Evolutionary conservation across 2,329 filamentous ascomycete genomes (phyloP), one percentile per base, ranked within the genome.

Genomic region (Sordariomycetes sp.): DNA sequence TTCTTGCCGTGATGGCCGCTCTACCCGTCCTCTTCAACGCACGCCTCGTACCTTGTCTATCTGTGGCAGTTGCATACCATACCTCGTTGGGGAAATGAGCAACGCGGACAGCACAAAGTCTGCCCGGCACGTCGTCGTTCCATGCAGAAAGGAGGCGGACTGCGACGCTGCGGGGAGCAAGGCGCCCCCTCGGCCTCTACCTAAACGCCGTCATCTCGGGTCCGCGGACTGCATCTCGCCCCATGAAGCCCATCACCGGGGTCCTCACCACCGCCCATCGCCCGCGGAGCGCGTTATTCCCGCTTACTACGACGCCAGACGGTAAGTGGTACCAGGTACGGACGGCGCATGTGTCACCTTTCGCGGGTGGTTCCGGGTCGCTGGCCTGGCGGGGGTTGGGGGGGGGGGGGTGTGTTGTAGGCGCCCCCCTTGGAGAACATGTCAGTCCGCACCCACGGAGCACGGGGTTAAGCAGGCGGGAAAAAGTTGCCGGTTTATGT

Each of bases 301-400:
- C 10, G n/a, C 22, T 22, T 22, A 10, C 13, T 34, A 54, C 22
- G 36, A 15, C 34, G 36, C 24, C n/a, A 8, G n/a, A 22, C 45
- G 45, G n/a, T n/a, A 12, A 20, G 32, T 36, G 28, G 25, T 56
- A 48, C 28, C 8, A 22, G 45, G 45, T 50, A 50, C 45, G 45
- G 45, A 13, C 20, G 45, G 5, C n/a, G 45, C 20, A 50, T 22
- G 45, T 50, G 45, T 50, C n/a, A 24, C n/a, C 20, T 2, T 2
- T 34, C 24, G 28, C 54, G 54, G 54, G 54, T 56, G 39, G 54
- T 56, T 56, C 54, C 54, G 54, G 54, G 54, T 51, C 28, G 24
- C 25, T 55, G 54, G n/a, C 39, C 36, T 22, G 39, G 39, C 15
- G 39, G 39, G 39, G 2, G 39, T 17, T 42, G 42, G 28, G 28